phyloP scores from a whole-genome alignment of 768 basidiomycete species.

The Boletus fagicola region DNA sequence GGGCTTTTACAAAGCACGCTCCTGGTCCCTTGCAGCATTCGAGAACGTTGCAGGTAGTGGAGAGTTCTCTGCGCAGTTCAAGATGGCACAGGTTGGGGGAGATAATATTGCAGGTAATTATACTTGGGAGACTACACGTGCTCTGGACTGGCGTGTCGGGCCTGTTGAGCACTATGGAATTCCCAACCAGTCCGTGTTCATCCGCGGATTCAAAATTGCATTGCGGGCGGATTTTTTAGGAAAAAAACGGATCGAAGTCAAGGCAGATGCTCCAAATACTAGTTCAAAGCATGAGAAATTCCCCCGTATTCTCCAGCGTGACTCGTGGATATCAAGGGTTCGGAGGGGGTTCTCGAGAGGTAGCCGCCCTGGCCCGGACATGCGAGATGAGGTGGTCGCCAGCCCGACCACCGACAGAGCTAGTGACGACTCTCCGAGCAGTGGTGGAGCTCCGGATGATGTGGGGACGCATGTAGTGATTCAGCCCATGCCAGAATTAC shows the following conservation, averaged over 20 bases:
- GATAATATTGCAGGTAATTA: slow-evolving; percentile 3
- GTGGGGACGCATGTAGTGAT: background rate
- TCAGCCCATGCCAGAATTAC: background rate
- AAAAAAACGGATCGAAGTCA: slow-evolving; percentile 1
- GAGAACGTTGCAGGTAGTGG: background rate
- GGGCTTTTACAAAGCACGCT: slow-evolving; percentile 4
- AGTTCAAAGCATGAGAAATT: background rate
- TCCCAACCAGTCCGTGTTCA: slow-evolving; percentile 28
- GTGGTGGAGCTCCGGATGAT: background rate
- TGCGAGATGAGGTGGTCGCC: background rate
- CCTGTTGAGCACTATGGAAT: background rate
- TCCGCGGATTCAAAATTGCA: slow-evolving; percentile 28
- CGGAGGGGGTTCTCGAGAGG: background rate
- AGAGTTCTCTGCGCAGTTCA: slow-evolving; percentile 6
- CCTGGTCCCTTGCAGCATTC: slow-evolving; percentile 31
- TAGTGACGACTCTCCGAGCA: too few relatives aligned
- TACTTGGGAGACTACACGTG: slow-evolving; percentile 9
- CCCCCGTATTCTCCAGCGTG: background rate
- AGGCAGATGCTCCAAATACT: background rate
- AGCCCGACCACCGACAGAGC: background rate
- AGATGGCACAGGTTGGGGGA: background rate
- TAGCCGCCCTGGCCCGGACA: background rate
- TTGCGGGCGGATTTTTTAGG: background rate
- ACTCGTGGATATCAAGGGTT: background rate
- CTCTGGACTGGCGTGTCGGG: slow-evolving; percentile 13